Base-by-base conservation (phyloP, 1,284 basidiomycete genomes). In the Boletus smithii region DNA sequence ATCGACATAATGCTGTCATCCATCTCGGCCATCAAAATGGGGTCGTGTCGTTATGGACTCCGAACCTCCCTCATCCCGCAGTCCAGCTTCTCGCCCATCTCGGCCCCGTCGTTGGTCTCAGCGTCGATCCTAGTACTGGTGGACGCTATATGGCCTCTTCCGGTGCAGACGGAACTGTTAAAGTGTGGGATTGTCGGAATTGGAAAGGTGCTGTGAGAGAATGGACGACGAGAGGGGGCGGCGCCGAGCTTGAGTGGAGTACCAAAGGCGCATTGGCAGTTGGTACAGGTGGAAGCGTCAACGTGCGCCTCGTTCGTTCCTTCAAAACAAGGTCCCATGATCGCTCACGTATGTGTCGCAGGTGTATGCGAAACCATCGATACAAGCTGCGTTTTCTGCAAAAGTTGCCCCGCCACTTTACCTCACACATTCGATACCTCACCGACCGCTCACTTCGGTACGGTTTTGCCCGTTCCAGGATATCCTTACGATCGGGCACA, bases 111-210 rank as follows among this genome's bases (percentile, higher is more conserved):
- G 77, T 81, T 0, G 83, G 86, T 29, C 77, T 97, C 11, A 80
- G 85, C 22, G 79, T 97, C 6, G 94, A 98, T 66, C 84, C 89
- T 1, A 90, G 80, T 43, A 76, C 83, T 4, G 85, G 83, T 1
- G 95, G 95, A 0, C 69, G 91, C 35, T 95, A 98, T 62, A 89
- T 97, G 82, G 88, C 91, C 0, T 97, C 93, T 0, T 77, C 87
- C 3, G 94, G 95, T 0, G 74, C 87, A 54, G 97, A 99, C 59
- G 90, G 93, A 0, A 80, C 72, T 0, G 88, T 99, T 53, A 99
- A 98, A 63, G 77, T 89, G 8, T 99, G 95, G 97, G 97, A 99
- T 70, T 90, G 85, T 60, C 73, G 97, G 42, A 97, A 93, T 74
- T 95, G 95, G 87, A 93, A 89, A 56, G 86, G 87, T 22, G 81